Base-by-base conservation (phyloP, 2,329 filamentous ascomycete genomes). In the Waltergamsia citrina region DNA sequence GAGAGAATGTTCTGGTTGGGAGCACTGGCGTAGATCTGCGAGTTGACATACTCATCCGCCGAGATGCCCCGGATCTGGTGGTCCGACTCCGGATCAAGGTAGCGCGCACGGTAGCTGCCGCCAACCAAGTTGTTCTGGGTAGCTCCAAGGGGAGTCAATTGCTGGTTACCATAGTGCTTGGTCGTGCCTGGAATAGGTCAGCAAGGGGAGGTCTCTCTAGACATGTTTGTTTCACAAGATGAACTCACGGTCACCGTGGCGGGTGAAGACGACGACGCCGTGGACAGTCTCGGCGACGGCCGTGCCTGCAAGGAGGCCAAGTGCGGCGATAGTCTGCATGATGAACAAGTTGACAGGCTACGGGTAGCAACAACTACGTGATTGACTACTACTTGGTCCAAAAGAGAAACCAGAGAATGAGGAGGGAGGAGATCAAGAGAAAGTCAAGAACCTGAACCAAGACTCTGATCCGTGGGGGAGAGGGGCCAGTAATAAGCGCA, bases 231-330 rank as follows among this genome's bases (percentile, higher is more conserved):
- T 16, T 24, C 4, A 8, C 8, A 26, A 18, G 9, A 22, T 10
- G n/a, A 28, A 44, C 50, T 24, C 41, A 56, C 54, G 47, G 35
- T 57, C 54, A 11, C 54, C 54, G 29, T 57, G 54, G 16, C 54
- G 53, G 25, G 41, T 47, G 36, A 55, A 57, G 18, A 57, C 47
- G 7, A 55, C 49, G 3, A 47, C 51, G 17, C 54, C 53, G 22
- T 52, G 53, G 10, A 56, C 43, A 0, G 52, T 53, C 42, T 56
- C 54, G 6, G 53, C 50, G n/a, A 31, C 37, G n/a, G 43, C 47
- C 16, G 31, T 21, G 15, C 14, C 29, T n/a, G 29, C n/a, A n/a
- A 24, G 22, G 22, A 29, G 15, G 27, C 10, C 27, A 23, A 26
- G 17, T 3, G 5, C 27, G 30, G 22, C 22, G 8, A 24, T 8